Base-by-base conservation (phyloP, 2,329 filamentous ascomycete species). In the Fusarium austroafricanum region DNA sequence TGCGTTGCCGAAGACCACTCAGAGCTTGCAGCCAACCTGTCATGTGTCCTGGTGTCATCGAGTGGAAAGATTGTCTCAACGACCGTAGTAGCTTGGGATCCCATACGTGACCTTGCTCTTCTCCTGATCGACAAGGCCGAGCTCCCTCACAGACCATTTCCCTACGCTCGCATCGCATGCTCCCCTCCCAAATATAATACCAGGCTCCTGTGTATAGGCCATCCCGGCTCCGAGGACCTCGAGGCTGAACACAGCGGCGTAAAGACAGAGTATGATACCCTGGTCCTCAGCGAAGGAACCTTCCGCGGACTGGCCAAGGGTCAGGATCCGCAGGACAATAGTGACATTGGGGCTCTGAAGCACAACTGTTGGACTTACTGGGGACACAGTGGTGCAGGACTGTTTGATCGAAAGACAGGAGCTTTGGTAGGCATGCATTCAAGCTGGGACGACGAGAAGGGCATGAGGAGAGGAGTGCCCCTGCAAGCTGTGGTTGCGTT, bases 341-440 rank as follows among this genome's bases (percentile, higher is more conserved):
- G 77, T 3, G 82, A 84, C 23, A 86, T 87, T 53, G 84, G 84
- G 2, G 80, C 80, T 1, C 65, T 87, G 66, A 83, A 79, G 78
- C 85, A 87, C 70, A 81, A 83, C 68, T 84, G 82, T 57, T 87
- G 84, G 84, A 87, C 84, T 3, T 87, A 86, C 71, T 86, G 84
- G 85, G 84, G 84, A 2, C 84, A 86, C 70, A 84, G 81, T 21
- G 84, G 84, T 5, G 84, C 84, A 7, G 83, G 83, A 2, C 71
- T 87, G 17, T 63, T 86, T n/a, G 71, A 79, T 17, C 53, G 61
- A 29, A 70, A 61, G n/a, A 76, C 75, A 14, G 82, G 82, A 0
- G 68, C 26, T 11, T 68, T 87, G 55, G 73, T 86, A 1, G 84
- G 84, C 3, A 61, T 87, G 62, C 84, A 87, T 76, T 86, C 83